Base-by-base conservation (phyloP, 2,329 filamentous ascomycete species). In the Akanthomyces lecanii region DNA sequence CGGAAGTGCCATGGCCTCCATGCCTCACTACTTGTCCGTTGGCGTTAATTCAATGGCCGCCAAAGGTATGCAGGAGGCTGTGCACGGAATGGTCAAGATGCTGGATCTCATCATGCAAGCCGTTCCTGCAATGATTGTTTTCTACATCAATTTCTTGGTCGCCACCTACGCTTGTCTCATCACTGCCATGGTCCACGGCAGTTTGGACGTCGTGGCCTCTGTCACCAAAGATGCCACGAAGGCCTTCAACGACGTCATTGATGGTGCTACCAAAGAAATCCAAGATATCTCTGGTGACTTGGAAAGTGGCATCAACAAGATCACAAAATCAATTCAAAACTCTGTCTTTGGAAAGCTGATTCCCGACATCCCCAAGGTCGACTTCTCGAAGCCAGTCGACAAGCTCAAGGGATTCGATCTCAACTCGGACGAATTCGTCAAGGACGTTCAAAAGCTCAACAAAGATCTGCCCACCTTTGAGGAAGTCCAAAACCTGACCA, bases 1-100 rank as follows among this genome's bases (percentile, higher is more conserved):
- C 69, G 95, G 94, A 66, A 97, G 92, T 73, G 85, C 92, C 65
- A 94, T 99, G 91, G 95, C 94, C 45, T 98, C 95, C 44, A 97
- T 98, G 92, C 95, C 95, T 63, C 90, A 97, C 76, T 98, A 97
- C 77, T 88, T 98, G 73, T 90, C 93, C 2, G 81, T 84, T 58
- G 95, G 95, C 61, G 88, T 97, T 73, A 99, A 99, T 77, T 85
- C 91, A 64, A 79, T 98, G 68, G 89, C 91, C 8, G 91, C 92
- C 38, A 83, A 83, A 54, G 89, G 91, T 62, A 88, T 98, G 68
- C 91, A 93, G 69, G 87, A 89, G 69, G 87, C 92, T 10, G 87
- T 98, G 67, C 83, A 87, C 66, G 94, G 86, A 55, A 83, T 98
- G 74, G 90, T 95, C 75, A 81, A 86, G 48, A 87, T 95, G 77